Conservation (phyloP, 2,329 filamentous ascomycete species). For the Aureobasidium leucospermi region DNA sequence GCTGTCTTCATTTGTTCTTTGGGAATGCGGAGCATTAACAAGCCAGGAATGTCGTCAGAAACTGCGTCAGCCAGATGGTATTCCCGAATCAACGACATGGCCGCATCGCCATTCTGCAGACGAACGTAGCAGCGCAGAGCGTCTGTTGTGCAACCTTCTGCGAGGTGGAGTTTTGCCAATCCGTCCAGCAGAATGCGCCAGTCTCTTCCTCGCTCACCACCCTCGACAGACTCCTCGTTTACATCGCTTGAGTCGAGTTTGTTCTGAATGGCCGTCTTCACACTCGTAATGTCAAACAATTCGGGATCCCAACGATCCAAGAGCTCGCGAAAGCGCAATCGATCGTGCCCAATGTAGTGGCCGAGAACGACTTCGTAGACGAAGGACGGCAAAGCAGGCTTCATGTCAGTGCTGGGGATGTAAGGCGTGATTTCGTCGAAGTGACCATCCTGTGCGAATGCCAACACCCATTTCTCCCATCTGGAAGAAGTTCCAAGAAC, state of each 20-base stretch:
- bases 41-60: slow-evolving; percentile 79
- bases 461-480: slow-evolving; percentile 96
- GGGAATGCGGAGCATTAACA: slow-evolving; percentile 80
- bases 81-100: slow-evolving; percentile 77
- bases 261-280: slow-evolving; percentile 73
- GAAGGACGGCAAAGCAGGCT: slow-evolving; percentile 68
- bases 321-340: slow-evolving; percentile 66
- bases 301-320: slow-evolving; percentile 79
- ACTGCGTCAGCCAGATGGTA: slow-evolving; percentile 86
- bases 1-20: slow-evolving; percentile 61
- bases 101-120: slow-evolving; percentile 83
- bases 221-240: slow-evolving; percentile 66
- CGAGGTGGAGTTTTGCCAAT: slow-evolving; percentile 76
- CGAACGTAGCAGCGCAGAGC: slow-evolving; percentile 84
- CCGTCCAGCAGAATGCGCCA: slow-evolving; percentile 87
- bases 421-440: slow-evolving; percentile 85
- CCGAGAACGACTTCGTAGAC: slow-evolving; percentile 86
- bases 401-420: slow-evolving; percentile 70
- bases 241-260: slow-evolving; percentile 72
- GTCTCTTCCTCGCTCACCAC: slow-evolving; percentile 64
- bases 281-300: slow-evolving; percentile 69
- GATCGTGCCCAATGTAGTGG: slow-evolving; percentile 77
- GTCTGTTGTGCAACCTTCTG: slow-evolving; percentile 71
- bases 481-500: slow-evolving; percentile 70
- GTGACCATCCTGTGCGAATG: slow-evolving; percentile 75